Base-by-base conservation (phyloP, 208 protist species). In the Trypanosoma scelopori region DNA sequence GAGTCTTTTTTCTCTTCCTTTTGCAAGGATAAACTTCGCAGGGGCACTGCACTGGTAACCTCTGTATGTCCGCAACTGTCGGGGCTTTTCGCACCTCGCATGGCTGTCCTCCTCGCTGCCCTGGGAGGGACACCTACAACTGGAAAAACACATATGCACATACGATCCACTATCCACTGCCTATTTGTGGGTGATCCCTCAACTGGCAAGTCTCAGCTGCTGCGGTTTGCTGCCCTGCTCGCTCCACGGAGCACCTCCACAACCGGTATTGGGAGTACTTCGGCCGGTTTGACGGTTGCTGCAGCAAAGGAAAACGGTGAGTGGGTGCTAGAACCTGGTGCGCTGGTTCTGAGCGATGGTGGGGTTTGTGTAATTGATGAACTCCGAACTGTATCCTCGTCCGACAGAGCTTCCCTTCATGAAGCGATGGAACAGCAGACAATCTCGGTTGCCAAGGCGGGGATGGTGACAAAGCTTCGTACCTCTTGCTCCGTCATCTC, bases 361-460 rank as follows among this genome's bases (percentile, higher is more conserved):
- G 98, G 98, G 27, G 59, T 98, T 22, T 99, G 98, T 82, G 96
- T 97, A 72, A 99, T 99, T 55, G 98, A 99, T 69, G 98, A 99
- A 75, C 98, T 99, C 65, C 88, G 87, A 58, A 94, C 91, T 18
- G 98, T 99, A n/a, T 89, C 93, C 16, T 80, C 95, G 13, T 79
- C 90, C 32, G 97, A 99, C 69, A 80, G 97, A 30, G 84, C 89
- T 11, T 89, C 97, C 6, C 95, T 99, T 42, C 98, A 99, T 71
- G 98, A 99, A 82, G 97, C 98, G 13, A 99, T 99, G 98, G 98
- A 99, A 80, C 97, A 99, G 76, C 98, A 99, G 81, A 98, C 96
- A 5, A 86, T 99, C 48, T 97, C 88, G 28, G 89, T 97, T 13
- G 94, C 91, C 18, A 97, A 99, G 83, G 98, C 94, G 43, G 98